phyloP scores from a whole-genome alignment of 805 yeast species.

The Limtongozyma cylindracea region DNA sequence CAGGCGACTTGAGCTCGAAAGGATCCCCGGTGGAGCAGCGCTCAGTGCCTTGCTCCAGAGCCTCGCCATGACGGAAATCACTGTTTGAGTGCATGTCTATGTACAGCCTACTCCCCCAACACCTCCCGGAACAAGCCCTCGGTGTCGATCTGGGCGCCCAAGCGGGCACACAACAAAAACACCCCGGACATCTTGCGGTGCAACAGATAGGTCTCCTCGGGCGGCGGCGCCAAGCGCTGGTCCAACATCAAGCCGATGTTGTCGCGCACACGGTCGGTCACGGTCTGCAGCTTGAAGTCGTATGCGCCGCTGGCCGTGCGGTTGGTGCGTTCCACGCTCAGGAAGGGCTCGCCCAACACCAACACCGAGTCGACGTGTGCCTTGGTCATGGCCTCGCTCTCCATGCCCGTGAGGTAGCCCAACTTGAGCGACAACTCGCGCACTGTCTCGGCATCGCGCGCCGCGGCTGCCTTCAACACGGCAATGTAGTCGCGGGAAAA shows the following conservation, averaged over 20 bases:
- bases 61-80: too few relatives aligned
- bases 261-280: conserved; percentile 76
- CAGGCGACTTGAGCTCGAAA: too few relatives aligned
- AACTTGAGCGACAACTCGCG: conserved; percentile 40
- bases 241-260: conserved; percentile 77
- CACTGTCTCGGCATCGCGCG: conserved; percentile 36
- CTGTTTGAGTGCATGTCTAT: too few relatives aligned
- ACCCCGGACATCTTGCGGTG: conserved; percentile 93
- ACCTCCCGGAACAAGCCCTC: conserved; percentile 51
- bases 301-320: conserved; percentile 9
- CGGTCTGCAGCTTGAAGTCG: conserved; percentile 67
- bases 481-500: conserved; percentile 48
- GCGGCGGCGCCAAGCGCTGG: conserved; percentile 89
- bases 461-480: conserved; percentile 52
- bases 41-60: too few relatives aligned
- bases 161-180: conserved; percentile 65
- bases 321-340: conserved; percentile 21
- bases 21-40: too few relatives aligned
- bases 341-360: conserved; percentile 83
- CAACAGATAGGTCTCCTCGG: conserved; percentile 92
- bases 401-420: conserved; percentile 84
- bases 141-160: conserved; percentile 67
- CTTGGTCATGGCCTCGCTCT: conserved; percentile 62
- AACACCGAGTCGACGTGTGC: conserved; percentile 85
- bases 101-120: conserved; percentile 31